Evolutionary conservation across 2,329 filamentous ascomycete species (phyloP), one percentile per base, ranked within the genome.

Genomic region (Phyllosticta citrichinensis): DNA sequence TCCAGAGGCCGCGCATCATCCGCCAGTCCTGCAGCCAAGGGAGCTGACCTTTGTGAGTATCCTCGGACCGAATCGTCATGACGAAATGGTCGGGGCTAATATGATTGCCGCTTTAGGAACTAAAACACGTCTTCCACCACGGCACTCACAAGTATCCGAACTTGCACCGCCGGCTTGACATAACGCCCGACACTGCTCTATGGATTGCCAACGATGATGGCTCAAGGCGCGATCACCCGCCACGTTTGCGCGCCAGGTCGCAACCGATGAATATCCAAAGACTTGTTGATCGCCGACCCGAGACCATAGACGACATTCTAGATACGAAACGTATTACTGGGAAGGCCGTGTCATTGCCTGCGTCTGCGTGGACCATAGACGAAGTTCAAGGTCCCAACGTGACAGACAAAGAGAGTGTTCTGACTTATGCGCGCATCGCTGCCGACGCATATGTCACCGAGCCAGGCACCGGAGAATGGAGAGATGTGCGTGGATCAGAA

Each of bases 51-150:
- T 62, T 33, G 61, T 62, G 53, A 56, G 61, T 58, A 56, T 51
- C 17, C 52, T 59, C 27, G 55, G 59, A 30, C 59, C 59, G 55
- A 57, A 53, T 30, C 52, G 20, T 53, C 14, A n/a, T 47, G 40
- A 47, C 40, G 40, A 47, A 50, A 47, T 47, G 27, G 47, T 24
- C 40, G 72, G 70, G 6, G 30, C 59, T 61, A 55, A 61, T 55
- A 19, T 51, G 20, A 17, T 40, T 19, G 2, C 30, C 53, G 14
- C 3, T 12, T 19, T 75, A 35, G 77, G 85, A 81, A 6, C 83
- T 99, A 61, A 87, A 91, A 68, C 93, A 99, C 75, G 87, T 97
- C 69, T 94, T 90, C 75, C 92, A 97, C 72, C 92, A 96, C 76
- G 93, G 93, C 62, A 88, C 90, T 51, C 83, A 62, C 53, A 78